phyloP scores from a whole-genome alignment of 1,139 yeast genomes.

The Diutina scorzettiae region DNA sequence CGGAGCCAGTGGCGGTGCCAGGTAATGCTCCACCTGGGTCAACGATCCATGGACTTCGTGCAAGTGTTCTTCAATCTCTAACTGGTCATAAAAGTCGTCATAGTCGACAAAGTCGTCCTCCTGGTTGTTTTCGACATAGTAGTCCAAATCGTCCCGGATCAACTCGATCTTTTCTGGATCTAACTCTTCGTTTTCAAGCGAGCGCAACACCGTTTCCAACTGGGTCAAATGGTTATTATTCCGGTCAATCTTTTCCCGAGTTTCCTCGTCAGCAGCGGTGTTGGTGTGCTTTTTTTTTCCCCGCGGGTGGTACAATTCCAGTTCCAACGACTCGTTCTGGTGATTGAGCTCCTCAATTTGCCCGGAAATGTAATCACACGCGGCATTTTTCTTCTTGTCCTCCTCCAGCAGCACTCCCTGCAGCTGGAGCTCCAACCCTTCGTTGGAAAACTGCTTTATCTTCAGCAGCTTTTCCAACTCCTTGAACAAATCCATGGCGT shows the following conservation, averaged over 20 bases:
- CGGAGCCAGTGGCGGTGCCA: conserved; percentile 15
- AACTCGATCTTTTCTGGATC: conserved; percentile 74
- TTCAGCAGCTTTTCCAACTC: conserved; percentile 91
- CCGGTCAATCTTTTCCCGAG: conserved; percentile 39
- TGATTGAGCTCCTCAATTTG: conserved; percentile 74
- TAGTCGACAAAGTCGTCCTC: conserved; percentile 96
- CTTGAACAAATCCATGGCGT: conserved; percentile 94
- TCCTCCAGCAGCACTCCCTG: conserved; percentile 19
- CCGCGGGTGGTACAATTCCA: conserved; percentile 51
- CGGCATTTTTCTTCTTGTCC: conserved; percentile 60
- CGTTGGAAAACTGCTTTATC: conserved; percentile 91
- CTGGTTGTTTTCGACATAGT: conserved; percentile 89
- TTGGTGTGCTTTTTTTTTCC: conserved; percentile 27
- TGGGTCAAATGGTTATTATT: conserved; percentile 70
- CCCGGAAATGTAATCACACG: conserved; percentile 57
- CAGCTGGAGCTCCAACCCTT: conserved; percentile 65
- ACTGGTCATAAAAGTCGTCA: conserved; percentile 83
- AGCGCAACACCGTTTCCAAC: conserved; percentile 66
- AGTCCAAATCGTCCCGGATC: conserved; percentile 81
- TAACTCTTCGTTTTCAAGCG: conserved; percentile 72
- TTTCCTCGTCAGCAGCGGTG: neutral
- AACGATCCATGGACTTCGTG: conserved; percentile 6
- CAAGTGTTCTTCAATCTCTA: conserved; percentile 51
- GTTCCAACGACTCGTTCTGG: conserved; percentile 73
- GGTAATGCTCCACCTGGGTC: neutral